A percentile compares a stretch with the other conserved stretches of the same genome.
Evolutionary conservation across 108 stramenopile species (phyloP).

Genomic region (Nitzschia sp.): DNA sequence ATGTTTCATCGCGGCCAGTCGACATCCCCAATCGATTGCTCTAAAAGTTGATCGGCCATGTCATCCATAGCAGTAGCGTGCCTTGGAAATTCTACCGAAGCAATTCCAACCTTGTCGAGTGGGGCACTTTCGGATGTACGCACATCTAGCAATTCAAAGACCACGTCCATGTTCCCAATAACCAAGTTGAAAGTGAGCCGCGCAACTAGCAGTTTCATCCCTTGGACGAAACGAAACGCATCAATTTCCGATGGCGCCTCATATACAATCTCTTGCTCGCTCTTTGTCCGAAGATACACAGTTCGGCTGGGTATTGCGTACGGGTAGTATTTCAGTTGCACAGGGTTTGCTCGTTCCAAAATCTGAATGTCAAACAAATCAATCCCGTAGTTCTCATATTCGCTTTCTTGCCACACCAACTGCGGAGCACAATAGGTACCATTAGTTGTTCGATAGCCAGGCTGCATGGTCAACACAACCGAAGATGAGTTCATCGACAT

Average conservation of each 20-base stretch:
- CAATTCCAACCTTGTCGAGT: not conserved
- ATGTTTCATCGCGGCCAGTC: no score
- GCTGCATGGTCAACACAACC: constrained; percentile 15
- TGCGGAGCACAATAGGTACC: constrained; percentile 41
- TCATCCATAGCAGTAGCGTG: constrained; percentile 41
- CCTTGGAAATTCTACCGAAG: not conserved
- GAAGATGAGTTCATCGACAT: constrained; percentile 1
- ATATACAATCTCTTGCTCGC: constrained; percentile 34
- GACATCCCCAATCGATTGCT: constrained; percentile 37
- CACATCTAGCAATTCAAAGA: constrained; percentile 46
- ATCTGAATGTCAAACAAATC: constrained; percentile 55
- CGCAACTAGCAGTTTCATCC: constrained; percentile 53
- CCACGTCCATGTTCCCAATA: constrained; percentile 46
- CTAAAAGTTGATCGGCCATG: constrained; percentile 42
- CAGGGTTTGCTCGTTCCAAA: constrained; percentile 37
- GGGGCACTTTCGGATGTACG: not conserved
- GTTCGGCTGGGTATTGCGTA: constrained; percentile 43
- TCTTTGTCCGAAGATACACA: constrained; percentile 30
- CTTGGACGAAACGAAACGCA: constrained; percentile 46
- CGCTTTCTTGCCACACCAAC: constrained; percentile 39
- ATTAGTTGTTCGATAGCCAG: constrained; percentile 11
- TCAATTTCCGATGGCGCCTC: constrained; percentile 42
- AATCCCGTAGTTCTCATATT: constrained; percentile 28
- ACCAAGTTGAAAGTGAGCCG: constrained; percentile 57
- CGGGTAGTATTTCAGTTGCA: constrained; percentile 45